Evolutionary conservation across 2,329 filamentous ascomycete species (phyloP), one percentile per base, ranked within the genome.

Genomic region (Orbilia brochopaga): DNA sequence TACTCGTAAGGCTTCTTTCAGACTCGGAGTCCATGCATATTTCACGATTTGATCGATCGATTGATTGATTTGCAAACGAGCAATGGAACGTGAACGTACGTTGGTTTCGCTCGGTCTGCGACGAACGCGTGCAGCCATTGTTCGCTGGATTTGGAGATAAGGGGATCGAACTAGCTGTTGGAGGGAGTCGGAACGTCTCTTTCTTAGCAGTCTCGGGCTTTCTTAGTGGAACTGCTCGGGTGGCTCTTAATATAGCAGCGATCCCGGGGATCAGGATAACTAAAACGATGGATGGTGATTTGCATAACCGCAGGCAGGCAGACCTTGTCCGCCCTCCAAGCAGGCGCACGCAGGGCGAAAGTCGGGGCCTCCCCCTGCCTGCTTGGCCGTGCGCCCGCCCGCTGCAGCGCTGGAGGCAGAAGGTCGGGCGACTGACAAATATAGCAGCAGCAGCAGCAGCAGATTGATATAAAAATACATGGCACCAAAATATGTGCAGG

Each of bases 231-330:
- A n/a, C n/a, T n/a, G n/a, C 27, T 56, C 40, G 54, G 52, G 30
- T 23, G 35, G 10, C n/a, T 19, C 65, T 69, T 56, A 69, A 58
- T 69, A 69, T 69, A 69, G 65, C 46, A 66, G 37, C 37, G 46
- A 40, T 32, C 42, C 23, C 48, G 44, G 44, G 44, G 44, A 48
- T 24, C 32, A 23, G 51, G 37, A 53, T 37, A n/a, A n/a, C n/a
- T n/a, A 35, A 44, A 62, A 53, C 57, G 58, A 53, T 62, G 53
- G 58, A 53, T 62, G 53, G 55, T 51, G 53, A 65, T 65, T 57
- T 65, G 67, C 54, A 65, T 56, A 64, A 54, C 55, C 60, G 61
- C 60, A 65, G 50, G 58, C 56, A 60, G 64, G 67, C 67, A 65
- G 60, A 54, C 60, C 60, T 55, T 65, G 46, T 35, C 46, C 58